phyloP scores from a whole-genome alignment of 441 rosid species.

The Codiaeum variegatum region DNA sequence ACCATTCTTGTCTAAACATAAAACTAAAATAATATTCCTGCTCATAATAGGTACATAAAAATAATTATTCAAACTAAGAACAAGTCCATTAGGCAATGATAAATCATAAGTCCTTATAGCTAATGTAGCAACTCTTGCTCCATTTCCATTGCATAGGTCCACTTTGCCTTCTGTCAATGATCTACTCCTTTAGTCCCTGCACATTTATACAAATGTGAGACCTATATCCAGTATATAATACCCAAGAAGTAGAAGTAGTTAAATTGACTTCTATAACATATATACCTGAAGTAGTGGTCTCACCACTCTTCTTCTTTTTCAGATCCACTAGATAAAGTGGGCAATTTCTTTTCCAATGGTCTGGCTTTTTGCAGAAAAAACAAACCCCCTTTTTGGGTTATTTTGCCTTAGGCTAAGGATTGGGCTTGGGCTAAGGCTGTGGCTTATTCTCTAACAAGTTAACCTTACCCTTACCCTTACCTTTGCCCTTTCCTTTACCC shows the following conservation, averaged over 20 bases:
- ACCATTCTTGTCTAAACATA: neutral
- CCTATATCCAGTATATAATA: neutral
- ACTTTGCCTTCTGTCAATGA: neutral
- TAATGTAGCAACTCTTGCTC: neutral
- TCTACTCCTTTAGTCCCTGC: neutral
- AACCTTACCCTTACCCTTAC: neutral
- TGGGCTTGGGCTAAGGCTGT: neutral
- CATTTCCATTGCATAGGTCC: neutral
- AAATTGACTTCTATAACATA: neutral
- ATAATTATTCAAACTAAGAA: no score
- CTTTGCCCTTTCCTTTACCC: neutral
- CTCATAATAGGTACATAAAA: neutral
- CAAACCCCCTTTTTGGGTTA: neutral
- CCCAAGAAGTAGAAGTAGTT: neutral
- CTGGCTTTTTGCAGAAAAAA: neutral
- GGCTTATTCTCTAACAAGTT: no score
- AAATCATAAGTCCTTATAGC: no score
- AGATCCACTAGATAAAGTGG: neutral
- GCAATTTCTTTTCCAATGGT: neutral
- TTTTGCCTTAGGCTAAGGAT: neutral
- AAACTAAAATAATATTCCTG: neutral
- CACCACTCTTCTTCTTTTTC: neutral
- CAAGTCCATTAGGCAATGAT: no score
- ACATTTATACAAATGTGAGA: neutral
- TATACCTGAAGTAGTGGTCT: no score